Conservation (phyloP, 208 protist genomes). For the Trichomonas tenax region DNA sequence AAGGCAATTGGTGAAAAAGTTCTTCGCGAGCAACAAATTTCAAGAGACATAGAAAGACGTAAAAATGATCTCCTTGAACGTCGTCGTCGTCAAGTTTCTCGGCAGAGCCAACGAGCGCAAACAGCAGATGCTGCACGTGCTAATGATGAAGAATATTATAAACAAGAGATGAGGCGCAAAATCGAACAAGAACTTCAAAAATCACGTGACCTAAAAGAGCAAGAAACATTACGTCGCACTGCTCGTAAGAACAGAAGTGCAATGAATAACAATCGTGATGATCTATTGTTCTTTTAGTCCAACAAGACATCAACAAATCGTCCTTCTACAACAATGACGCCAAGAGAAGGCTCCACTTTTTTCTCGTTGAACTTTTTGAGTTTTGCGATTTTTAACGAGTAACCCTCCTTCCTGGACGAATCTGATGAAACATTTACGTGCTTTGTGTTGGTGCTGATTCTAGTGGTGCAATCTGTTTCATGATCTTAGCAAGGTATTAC, state of each 20-base stretch:
- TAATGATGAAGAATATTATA: not conserved
- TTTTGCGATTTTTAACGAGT: too few relatives aligned
- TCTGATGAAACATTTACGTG: too few relatives aligned
- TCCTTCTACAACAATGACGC: too few relatives aligned
- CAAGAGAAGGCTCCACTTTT: too few relatives aligned
- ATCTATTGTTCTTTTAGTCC: too few relatives aligned
- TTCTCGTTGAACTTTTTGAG: too few relatives aligned
- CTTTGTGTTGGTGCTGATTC: too few relatives aligned
- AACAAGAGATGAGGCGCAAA: not conserved
- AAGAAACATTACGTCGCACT: not conserved
- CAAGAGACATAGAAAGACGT: not conserved
- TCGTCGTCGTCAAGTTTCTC: not conserved
- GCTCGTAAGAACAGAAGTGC: not conserved
- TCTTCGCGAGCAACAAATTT: not conserved
- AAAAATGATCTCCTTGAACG: not conserved
- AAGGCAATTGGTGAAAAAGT: not conserved
- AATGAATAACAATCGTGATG: too few relatives aligned
- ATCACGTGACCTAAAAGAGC: not conserved
- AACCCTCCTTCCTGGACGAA: too few relatives aligned
- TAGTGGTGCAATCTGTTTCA: too few relatives aligned
- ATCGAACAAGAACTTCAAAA: not conserved
- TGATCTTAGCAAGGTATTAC: too few relatives aligned
- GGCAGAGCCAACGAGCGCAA: not conserved
- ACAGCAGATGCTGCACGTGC: not conserved
- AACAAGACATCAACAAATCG: too few relatives aligned